Percentiles rank a stretch among this genome's conserved stretches.
These are phyloP conservation scores for Tephrocybe sp. DNA, from an alignment of 768 basidiomycete genomes.

Conservation along the genomic window DNA sequence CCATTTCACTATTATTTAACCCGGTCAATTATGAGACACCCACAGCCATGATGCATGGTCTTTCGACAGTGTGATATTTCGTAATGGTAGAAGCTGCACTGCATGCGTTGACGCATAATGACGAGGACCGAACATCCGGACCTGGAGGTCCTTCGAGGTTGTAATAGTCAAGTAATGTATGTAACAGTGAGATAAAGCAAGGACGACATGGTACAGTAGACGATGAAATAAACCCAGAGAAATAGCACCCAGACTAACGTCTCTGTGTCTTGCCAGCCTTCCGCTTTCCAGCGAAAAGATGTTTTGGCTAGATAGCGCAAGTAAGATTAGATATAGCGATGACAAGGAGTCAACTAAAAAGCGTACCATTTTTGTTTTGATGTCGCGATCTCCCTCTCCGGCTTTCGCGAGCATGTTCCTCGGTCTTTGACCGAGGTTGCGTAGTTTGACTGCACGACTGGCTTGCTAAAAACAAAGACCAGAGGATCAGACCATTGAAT, in stretches of 20 bases:
- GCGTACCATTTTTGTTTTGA: slow-evolving; percentile 79
- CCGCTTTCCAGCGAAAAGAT: slow-evolving; percentile 83
- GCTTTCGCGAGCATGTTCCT: slow-evolving; percentile 90
- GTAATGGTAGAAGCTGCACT: no score
- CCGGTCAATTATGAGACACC: no score
- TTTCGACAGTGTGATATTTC: no score
- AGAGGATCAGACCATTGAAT: slow-evolving; percentile 5
- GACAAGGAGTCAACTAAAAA: slow-evolving; percentile 3
- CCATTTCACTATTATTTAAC: no score
- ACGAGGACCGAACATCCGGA: no score
- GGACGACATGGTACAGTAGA: slow-evolving; percentile 3
- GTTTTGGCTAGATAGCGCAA: slow-evolving; percentile 62
- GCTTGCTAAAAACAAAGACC: slow-evolving; percentile 55
- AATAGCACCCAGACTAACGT: slow-evolving; percentile 38
- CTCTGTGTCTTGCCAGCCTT: slow-evolving; percentile 82
- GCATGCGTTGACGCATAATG: no score
- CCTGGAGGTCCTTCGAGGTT: not conserved
- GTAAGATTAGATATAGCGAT: slow-evolving; percentile 9
- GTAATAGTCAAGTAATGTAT: not conserved
- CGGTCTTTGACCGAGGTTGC: slow-evolving; percentile 82
- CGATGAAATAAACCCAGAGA: slow-evolving; percentile 9
- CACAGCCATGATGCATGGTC: no score
- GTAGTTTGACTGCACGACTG: slow-evolving; percentile 74
- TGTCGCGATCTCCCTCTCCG: slow-evolving; percentile 84
- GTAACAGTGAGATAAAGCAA: not conserved